Percentiles rank a stretch among this genome's conserved stretches.
These are phyloP conservation scores for Saccharomyces jurei DNA, from an alignment of 805 yeast genomes.

Conservation along the genomic window DNA sequence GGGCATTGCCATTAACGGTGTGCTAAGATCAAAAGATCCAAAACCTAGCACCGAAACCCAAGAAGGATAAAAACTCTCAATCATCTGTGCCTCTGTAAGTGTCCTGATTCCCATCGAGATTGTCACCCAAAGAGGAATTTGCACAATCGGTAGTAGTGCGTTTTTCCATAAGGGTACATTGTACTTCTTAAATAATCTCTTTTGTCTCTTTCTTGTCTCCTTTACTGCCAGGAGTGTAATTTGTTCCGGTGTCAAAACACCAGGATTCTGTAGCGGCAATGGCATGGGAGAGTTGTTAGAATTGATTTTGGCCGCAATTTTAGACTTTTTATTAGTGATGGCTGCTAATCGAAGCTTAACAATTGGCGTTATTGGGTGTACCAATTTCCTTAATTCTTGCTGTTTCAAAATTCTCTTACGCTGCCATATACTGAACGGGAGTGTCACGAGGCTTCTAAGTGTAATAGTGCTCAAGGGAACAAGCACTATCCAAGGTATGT, in stretches of 20 bases:
- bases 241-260: constrained; percentile 60
- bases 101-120: constrained; percentile 69
- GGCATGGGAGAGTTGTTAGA: background rate
- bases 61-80: constrained; percentile 21
- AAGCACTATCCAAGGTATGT: constrained; percentile 75
- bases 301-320: background rate
- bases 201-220: constrained; percentile 71
- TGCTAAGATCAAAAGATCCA: constrained; percentile 56
- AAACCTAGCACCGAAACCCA: constrained; percentile 19
- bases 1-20: constrained; percentile 48
- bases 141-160: constrained; percentile 64
- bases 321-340: constrained; percentile 5
- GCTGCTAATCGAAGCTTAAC: constrained; percentile 46
- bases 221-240: constrained; percentile 65
- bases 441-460: constrained; percentile 56
- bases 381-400: constrained; percentile 59
- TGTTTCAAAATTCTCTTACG: constrained; percentile 64
- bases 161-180: constrained; percentile 78
- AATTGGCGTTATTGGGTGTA: constrained; percentile 70
- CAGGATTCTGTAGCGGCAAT: background rate
- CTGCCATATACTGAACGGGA: constrained; percentile 72
- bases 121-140: constrained; percentile 80
- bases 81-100: constrained; percentile 49
- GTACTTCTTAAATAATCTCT: constrained; percentile 54
- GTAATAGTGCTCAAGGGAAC: constrained; percentile 68